Evolutionary conservation across 2,329 filamentous ascomycete species (phyloP).

Genomic region (Rhytidhysteron rufulum): DNA sequence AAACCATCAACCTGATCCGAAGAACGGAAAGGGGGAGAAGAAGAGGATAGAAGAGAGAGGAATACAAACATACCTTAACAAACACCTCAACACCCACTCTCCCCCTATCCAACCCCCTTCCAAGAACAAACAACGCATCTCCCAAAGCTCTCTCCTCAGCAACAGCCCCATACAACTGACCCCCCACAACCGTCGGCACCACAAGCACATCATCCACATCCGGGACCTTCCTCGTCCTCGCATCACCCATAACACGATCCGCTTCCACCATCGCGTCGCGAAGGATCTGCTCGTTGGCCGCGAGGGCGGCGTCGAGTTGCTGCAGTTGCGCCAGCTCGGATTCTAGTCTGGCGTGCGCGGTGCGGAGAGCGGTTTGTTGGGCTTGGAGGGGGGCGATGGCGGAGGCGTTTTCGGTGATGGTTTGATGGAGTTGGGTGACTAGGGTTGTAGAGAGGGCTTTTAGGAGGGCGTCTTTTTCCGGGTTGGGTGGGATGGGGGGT

Average conservation of each 20-base stretch:
- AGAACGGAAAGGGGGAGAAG: too few species aligned
- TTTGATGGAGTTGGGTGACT: constrained; percentile 63
- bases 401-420: constrained; percentile 67
- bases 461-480: constrained; percentile 86
- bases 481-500: constrained; percentile 90
- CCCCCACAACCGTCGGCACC: constrained; percentile 88
- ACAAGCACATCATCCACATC: constrained; percentile 87
- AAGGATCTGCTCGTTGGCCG: constrained; percentile 74
- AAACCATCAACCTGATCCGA: too few species aligned
- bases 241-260: constrained; percentile 70
- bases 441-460: constrained; percentile 70
- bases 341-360: constrained; percentile 66
- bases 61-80: constrained; percentile 63
- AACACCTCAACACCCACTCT: constrained; percentile 69
- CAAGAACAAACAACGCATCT: constrained; percentile 81
- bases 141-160: constrained; percentile 84
- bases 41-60: too few species aligned
- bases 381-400: constrained; percentile 72
- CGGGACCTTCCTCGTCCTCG: constrained; percentile 65
- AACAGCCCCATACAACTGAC: constrained; percentile 84
- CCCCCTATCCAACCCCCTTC: constrained; percentile 69
- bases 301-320: constrained; percentile 66
- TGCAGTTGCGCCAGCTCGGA: constrained; percentile 69
- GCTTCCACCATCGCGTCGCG: constrained; percentile 74
- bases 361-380: constrained; percentile 73